Evolutionary conservation across 2,329 filamentous ascomycete species (phyloP), one percentile per base, ranked within the genome.

Genomic region (Didymella exigua): DNA sequence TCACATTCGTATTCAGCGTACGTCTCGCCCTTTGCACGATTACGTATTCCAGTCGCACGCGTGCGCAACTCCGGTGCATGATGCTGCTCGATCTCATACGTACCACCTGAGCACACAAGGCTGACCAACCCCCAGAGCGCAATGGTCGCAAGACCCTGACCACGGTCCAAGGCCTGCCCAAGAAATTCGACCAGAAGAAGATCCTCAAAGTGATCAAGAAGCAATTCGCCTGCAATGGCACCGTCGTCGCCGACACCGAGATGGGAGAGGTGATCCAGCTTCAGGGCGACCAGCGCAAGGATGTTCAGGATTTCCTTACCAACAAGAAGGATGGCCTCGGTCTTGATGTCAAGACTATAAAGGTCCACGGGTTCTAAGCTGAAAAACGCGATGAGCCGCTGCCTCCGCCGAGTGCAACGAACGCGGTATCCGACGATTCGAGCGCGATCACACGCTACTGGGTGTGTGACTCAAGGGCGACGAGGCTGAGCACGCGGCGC

Each of bases 101-200:
- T 21, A 19, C 9, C 36, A 18, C 18, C 14, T 9, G 4, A 23
- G 42, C 14, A 11, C 54, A 42, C 60, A 59, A 58, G 54, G 66
- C 82, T 84, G 69, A 86, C 77, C 55, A 96, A 89, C 81, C 16
- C 8, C 14, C 78, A 98, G 95, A 99, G 84, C 95, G 95, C 83
- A 99, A 99, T 98, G 95, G 95, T 88, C 95, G 95, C 81, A 99
- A 99, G 87, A 98, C 95, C 84, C 86, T 99, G 89, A 99, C 95
- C 73, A 99, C 95, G 73, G 93, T 99, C 75, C 93, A 98, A 86
- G 95, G 95, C 81, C 89, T 99, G 74, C 93, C 95, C 65, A 95
- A 95, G 84, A 97, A 98, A 78, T 98, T 97, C 76, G 93, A 97
- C 82, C 92, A 95, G 81, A 98, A 97, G 88, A 97, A 97, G 84